Evolutionary conservation across 1,284 basidiomycete species (phyloP), one percentile per base, ranked within the genome.

Genomic region (Xanthoconium separans): DNA sequence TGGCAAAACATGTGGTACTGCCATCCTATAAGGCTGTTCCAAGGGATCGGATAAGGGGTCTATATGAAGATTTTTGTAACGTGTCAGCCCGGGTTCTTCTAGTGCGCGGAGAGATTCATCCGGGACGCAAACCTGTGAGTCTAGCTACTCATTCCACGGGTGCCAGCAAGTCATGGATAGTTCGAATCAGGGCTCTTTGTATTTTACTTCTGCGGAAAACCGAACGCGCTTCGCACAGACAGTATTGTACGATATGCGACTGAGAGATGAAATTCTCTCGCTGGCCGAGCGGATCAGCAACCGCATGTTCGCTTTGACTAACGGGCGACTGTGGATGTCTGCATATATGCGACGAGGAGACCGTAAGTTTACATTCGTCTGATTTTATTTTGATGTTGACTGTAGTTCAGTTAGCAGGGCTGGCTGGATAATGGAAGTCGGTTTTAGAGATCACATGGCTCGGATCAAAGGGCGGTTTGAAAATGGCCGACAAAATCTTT

Each of bases 311-410:
- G 60, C 67, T 33, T 36, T 61, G 31, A 70, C 64, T 12, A 64
- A 50, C 0, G 77, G 77, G 4, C 64, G 77, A 16, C 64, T 72
- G 44, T 79, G 79, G 78, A 69, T 77, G 65, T 73, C 72, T 31
- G 75, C 73, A 3, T 79, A 79, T 36, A 77, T 80, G 76, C 71
- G 77, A 27, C 66, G 77, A 34, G 78, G 78, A 2, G 78, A 78
- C 49, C 79, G 71, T 75, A 54, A 63, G 73, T 18, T 16, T 15
- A n/a, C 39, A 2, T 41, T 22, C 7, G 2, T 30, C 41, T 4
- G 2, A 0, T 40, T 16, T 30, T 9, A 6, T 30, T 16, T 27
- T 10, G 29, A 9, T 39, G 27, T 39, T 68, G 20, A 58, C 11
- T 13, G 18, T 15, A 12, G 2, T 54, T 18, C 30, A 71, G 69